A percentile compares a stretch with the other conserved stretches of the same genome.
These are phyloP conservation scores for Lanmaoa pseudosensibilis DNA, from an alignment of 768 basidiomycete genomes.

Conservation along the genomic window DNA sequence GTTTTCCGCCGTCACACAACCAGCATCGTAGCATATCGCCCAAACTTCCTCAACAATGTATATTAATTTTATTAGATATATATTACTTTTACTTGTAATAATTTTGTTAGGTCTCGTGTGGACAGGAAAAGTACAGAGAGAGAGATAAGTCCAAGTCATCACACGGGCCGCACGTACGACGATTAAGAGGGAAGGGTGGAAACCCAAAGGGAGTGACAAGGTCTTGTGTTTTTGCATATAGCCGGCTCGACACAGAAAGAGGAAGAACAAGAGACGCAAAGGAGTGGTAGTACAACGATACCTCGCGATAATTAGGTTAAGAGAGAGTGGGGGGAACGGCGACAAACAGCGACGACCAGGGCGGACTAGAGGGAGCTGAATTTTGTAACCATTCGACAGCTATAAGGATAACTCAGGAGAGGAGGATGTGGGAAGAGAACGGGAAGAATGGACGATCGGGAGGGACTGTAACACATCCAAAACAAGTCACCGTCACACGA, in stretches of 20 bases:
- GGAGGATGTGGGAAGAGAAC: slow-evolving; percentile 1
- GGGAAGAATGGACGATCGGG: neutral
- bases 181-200: neutral
- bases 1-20: neutral
- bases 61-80: neutral
- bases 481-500: slow-evolving; percentile 12
- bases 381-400: slow-evolving; percentile 15
- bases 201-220: slow-evolving; percentile 8
- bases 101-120: neutral
- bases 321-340: neutral
- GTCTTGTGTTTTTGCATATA: slow-evolving; percentile 16
- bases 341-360: slow-evolving; percentile 9
- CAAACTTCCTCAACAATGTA: neutral
- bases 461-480: slow-evolving; percentile 14
- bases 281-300: slow-evolving; percentile 28
- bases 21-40: neutral
- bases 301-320: slow-evolving; percentile 17
- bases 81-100: slow-evolving; percentile 3
- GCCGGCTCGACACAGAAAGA: slow-evolving; percentile 10
- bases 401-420: slow-evolving; percentile 10
- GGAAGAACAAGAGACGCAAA: slow-evolving; percentile 15
- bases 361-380: neutral
- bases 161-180: neutral
- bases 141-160: neutral
- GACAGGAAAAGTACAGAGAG: neutral